Percentiles rank a stretch among this genome's conserved stretches.
phyloP scores from a whole-genome alignment of 345 rosid genomes.

The Turnera subulata region DNA sequence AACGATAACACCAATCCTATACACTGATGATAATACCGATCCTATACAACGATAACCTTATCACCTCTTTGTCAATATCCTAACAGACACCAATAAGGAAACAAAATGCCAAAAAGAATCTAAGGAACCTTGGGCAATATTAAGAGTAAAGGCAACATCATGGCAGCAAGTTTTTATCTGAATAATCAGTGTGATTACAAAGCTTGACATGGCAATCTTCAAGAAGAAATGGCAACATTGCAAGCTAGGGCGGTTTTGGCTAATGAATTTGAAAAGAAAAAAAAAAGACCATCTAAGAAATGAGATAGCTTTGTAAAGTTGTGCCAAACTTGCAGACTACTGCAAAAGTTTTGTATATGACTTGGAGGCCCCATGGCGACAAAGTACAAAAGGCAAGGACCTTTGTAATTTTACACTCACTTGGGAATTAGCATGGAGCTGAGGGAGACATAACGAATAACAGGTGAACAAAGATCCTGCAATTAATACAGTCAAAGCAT shows the following conservation, averaged over 20 bases:
- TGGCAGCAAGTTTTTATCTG: conserved; percentile 58
- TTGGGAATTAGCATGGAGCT: no score
- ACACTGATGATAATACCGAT: no score
- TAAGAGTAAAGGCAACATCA: conserved; percentile 71
- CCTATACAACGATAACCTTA: no score
- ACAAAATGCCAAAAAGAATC: conserved; percentile 1
- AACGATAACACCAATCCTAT: no score
- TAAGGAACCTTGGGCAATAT: conserved; percentile 59
- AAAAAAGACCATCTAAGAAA: not conserved
- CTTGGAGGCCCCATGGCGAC: no score
- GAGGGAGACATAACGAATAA: no score
- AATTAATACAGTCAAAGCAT: no score
- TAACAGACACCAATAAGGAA: no score
- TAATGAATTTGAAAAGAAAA: no score
- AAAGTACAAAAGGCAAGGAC: conserved; percentile 3
- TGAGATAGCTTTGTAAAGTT: not conserved
- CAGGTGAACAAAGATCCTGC: no score
- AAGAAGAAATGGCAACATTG: conserved; percentile 57
- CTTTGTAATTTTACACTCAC: conserved; percentile 36
- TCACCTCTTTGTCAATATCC: no score
- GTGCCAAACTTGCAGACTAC: not conserved
- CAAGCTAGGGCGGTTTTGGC: conserved; percentile 39
- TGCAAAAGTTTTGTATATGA: no score
- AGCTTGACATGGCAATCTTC: conserved; percentile 45
- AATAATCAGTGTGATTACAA: conserved; percentile 36